Base-by-base conservation (phyloP, 306 rosid species). In the Vachellia pachyceras region DNA sequence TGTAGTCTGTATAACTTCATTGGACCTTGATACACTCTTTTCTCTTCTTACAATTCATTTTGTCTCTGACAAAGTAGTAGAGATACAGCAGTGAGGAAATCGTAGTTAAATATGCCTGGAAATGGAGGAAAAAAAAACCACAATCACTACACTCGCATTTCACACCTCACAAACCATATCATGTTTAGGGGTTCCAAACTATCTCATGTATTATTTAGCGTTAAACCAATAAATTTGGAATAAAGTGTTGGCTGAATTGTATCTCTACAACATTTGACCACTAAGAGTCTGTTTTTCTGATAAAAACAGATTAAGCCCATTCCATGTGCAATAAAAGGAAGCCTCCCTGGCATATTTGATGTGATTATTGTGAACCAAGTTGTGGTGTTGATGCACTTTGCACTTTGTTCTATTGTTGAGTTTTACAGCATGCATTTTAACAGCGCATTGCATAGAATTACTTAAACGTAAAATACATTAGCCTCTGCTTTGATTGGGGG, bases 291-390 rank as follows among this genome's bases (percentile, higher is more conserved):
- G 40, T 63, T 76, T 84, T 75, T 23, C 25, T 44, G 50, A 72
- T 72, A 40, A 55, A 29, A 65, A 68, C 22, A 10, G 18, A 54
- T 37, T 84, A 25, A 41, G 72, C 58, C 14, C 60, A 10, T 10
- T 77, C 22, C 42, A 23, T 68, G 4, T 82, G 79, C 80, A 22
- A 74, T 68, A 72, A 36, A 73, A 63, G 55, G 78, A 86, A 45
- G 80, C 63, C 40, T 70, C 67, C 74, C 29, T 79, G 39, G 15
- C 46, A 82, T 69, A 73, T 74, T 75, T 69, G 12, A 44, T 3
- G n/a, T 23, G 33, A 17, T 69, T 37, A 17, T 37, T 44, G 50
- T n/a, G 25, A 22, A 18, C 20, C 35, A 40, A 1, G 35, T 41
- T 18, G 17, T 50, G 3, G 17, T n/a, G 7, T 70, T 75, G 41